These are phyloP conservation scores for Dactylellina sp. DNA, from an alignment of 2,329 filamentous ascomycete genomes.

Conservation along the genomic window DNA sequence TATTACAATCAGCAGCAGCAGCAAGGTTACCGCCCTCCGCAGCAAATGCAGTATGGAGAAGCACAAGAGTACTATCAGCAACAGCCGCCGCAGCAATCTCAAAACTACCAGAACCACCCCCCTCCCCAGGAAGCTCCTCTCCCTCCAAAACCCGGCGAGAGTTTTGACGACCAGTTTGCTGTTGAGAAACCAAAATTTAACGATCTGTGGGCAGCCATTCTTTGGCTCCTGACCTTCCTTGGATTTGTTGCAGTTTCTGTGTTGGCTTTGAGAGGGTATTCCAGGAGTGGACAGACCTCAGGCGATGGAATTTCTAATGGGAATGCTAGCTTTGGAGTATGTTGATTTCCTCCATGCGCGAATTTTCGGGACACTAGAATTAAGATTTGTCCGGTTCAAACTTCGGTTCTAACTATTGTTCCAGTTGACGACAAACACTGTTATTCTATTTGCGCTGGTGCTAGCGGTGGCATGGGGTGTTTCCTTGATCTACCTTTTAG, in stretches of 20 bases:
- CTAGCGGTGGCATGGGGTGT: slow-evolving; percentile 79
- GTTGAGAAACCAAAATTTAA: slow-evolving; percentile 87
- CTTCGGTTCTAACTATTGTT: neutral
- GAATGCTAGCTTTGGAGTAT: slow-evolving; percentile 47
- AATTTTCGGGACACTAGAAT: no score
- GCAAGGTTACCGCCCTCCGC: slow-evolving; percentile 58
- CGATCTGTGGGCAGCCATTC: slow-evolving; percentile 86
- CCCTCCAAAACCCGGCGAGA: slow-evolving; percentile 59
- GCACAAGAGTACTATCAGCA: slow-evolving; percentile 63
- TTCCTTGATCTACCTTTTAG: slow-evolving; percentile 80
- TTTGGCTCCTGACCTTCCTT: slow-evolving; percentile 77
- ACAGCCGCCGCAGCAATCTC: slow-evolving; percentile 55
- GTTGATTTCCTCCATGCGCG: neutral
- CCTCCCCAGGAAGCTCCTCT: slow-evolving; percentile 62
- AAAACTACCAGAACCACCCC: slow-evolving; percentile 23
- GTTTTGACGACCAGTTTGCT: slow-evolving; percentile 84
- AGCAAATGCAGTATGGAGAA: slow-evolving; percentile 44
- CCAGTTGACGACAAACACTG: slow-evolving; percentile 75
- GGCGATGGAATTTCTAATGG: slow-evolving; percentile 40
- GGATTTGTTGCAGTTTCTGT: slow-evolving; percentile 83
- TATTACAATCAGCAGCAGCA: slow-evolving; percentile 61
- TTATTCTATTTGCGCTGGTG: slow-evolving; percentile 85
- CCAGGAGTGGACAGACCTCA: slow-evolving; percentile 61
- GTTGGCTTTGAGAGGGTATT: slow-evolving; percentile 80
- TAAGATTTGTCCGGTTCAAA: no score